Conservation (phyloP, 2,329 filamentous ascomycete species). For the Geosmithia putterillii region DNA sequence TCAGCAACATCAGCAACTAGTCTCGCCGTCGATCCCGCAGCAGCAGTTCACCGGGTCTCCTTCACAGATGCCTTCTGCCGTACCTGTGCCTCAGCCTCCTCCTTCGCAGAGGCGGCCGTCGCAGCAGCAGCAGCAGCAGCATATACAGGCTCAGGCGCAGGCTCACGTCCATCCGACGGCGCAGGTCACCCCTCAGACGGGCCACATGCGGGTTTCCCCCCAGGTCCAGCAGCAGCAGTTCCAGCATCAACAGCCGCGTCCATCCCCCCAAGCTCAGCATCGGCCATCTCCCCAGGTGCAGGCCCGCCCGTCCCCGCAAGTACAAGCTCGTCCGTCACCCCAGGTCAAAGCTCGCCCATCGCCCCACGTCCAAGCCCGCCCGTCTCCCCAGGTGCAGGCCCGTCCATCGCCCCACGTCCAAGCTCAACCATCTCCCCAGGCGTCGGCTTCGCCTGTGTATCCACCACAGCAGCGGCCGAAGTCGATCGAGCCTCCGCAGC, state of each 20-base stretch:
- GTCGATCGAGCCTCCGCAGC: background rate
- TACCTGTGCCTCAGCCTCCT: background rate
- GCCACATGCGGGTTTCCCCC: background rate
- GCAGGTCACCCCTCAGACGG: background rate
- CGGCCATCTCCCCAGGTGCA: background rate
- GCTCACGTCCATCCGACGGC: too few species aligned
- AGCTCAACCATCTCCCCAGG: background rate
- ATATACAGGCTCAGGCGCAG: background rate
- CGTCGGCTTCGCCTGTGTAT: too few species aligned
- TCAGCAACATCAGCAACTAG: slow-evolving; percentile 3
- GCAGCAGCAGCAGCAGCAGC: slow-evolving; percentile 5
- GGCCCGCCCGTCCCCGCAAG: background rate
- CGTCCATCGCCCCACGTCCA: background rate
- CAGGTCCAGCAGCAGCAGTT: background rate
- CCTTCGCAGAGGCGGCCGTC: slow-evolving; percentile 4
- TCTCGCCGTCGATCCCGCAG: slow-evolving; percentile 1
- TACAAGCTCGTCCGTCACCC: background rate
- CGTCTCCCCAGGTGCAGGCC: background rate
- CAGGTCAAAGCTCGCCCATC: background rate
- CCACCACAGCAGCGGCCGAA: slow-evolving; percentile 6
- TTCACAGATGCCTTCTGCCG: background rate
- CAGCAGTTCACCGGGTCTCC: background rate
- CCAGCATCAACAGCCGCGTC: background rate
- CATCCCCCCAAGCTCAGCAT: background rate
- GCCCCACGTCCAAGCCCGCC: background rate